Evolutionary conservation across 106 monocot genomes (phyloP).

Genomic region (Vanilla planifolia): DNA sequence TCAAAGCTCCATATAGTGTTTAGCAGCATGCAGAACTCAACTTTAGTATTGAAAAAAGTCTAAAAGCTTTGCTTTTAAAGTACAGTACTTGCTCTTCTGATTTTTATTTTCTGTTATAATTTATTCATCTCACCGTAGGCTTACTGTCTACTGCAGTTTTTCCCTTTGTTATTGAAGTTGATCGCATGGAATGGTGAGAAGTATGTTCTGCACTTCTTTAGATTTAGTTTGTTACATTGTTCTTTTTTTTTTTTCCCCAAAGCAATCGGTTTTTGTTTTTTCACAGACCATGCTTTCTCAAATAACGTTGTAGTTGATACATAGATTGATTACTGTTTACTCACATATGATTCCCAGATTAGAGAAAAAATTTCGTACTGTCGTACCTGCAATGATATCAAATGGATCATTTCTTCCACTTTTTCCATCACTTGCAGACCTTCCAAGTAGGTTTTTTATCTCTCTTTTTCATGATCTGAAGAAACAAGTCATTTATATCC

Average conservation of each 20-base stretch:
- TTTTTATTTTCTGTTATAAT: too few species aligned
- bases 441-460: slow-evolving; percentile 58
- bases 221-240: neutral
- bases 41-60: too few species aligned
- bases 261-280: too few species aligned
- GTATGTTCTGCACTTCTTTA: slow-evolving; percentile 37
- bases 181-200: slow-evolving; percentile 98
- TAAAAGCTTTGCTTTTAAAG: too few species aligned
- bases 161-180: slow-evolving; percentile 86
- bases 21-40: too few species aligned
- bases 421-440: slow-evolving; percentile 78
- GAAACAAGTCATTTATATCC: neutral
- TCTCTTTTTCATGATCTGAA: neutral
- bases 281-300: too few species aligned
- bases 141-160: slow-evolving; percentile 64
- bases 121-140: neutral
- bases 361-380: slow-evolving; percentile 46
- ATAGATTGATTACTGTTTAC: neutral
- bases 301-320: neutral
- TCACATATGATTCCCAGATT: slow-evolving; percentile 36
- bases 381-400: slow-evolving; percentile 86
- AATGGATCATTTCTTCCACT: slow-evolving; percentile 92
- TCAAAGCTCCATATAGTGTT: too few species aligned
- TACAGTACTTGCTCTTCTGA: too few species aligned
- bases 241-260: too few species aligned